Evolutionary conservation across 192 early-diverging fungal species (phyloP), one percentile per base, ranked within the genome.

Genomic region (Coemansia sp.): DNA sequence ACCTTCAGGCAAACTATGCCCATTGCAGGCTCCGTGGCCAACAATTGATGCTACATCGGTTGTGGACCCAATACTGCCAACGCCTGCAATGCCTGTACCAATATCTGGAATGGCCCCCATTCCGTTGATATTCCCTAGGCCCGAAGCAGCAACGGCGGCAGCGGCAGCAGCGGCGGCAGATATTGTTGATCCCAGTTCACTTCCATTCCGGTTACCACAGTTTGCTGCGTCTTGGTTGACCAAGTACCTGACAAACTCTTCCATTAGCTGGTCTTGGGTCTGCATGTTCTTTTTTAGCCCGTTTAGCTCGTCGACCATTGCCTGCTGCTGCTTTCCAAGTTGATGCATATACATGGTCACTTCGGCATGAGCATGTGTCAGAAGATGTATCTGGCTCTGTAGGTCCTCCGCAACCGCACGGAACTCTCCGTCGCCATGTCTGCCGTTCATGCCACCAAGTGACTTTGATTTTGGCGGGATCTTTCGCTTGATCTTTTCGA

Each of bases 401-500:
- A 83, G 60, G 42, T 83, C 80, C 26, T 83, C 76, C 26, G 80
- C 67, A 8, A 83, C 67, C 16, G 71, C 62, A 26, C 80, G 75
- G 11, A 83, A 63, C 57, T 83, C 80, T 13, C 67, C 57, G 21
- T 83, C 80, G 21, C 65, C 39, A 21, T 77, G 76, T 42, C 72
- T 60, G 8, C 75, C 75, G 37, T 69, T 65, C 21, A 83, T 62
- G 10, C 73, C 76, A 32, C 80, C 80, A 39, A 78, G 59, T 10
- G 76, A 78, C 42, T 77, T 83, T 40, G 80, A 72, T 64, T 83
- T 83, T 71, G 80, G 80, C 7, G 83, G 83, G 15, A 81, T 82
- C 76, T 91, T 90, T 52, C 91, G 87, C 69, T 88, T 88, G 67
- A 93, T 90, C 26, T 84, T 84, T 40, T 90, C 87, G 21, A 91